Evolutionary conservation across 345 rosid genomes (phyloP).

Genomic region (Tarenaya hassleriana): DNA sequence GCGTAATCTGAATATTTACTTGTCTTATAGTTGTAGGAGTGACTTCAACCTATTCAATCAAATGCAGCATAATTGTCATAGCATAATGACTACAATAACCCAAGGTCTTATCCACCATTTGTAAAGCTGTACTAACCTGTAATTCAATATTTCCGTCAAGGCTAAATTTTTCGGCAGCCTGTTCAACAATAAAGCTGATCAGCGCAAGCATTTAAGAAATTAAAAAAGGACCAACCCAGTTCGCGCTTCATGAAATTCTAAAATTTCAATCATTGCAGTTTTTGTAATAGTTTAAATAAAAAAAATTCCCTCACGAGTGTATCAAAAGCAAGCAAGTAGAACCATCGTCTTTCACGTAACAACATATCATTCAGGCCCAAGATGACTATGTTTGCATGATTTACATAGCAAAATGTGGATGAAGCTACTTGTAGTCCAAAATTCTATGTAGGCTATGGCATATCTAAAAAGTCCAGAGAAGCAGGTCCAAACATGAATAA

Average conservation of each 20-base stretch:
- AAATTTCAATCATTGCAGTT: neutral
- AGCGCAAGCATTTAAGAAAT: constrained; percentile 22
- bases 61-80: constrained; percentile 18
- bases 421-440: constrained; percentile 3
- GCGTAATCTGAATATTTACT: constrained; percentile 52
- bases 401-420: neutral
- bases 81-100: constrained; percentile 4
- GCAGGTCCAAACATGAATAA: neutral
- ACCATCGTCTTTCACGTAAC: constrained; percentile 4
- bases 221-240: constrained; percentile 12
- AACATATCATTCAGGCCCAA: constrained; percentile 6
- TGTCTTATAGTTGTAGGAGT: constrained; percentile 36
- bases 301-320: neutral
- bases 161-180: constrained; percentile 62
- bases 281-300: neutral
- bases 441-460: no score
- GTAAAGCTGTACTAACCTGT: constrained; percentile 44
- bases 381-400: neutral
- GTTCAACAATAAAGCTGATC: constrained; percentile 33
- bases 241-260: constrained; percentile 3
- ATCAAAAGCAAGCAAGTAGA: constrained; percentile 10
- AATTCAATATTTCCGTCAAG: constrained; percentile 75
- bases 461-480: no score
- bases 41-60: constrained; percentile 55
- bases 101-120: constrained; percentile 11